Evolutionary conservation across 441 rosid genomes (phyloP).

Genomic region (Bocquillonia castaneifolia): DNA sequence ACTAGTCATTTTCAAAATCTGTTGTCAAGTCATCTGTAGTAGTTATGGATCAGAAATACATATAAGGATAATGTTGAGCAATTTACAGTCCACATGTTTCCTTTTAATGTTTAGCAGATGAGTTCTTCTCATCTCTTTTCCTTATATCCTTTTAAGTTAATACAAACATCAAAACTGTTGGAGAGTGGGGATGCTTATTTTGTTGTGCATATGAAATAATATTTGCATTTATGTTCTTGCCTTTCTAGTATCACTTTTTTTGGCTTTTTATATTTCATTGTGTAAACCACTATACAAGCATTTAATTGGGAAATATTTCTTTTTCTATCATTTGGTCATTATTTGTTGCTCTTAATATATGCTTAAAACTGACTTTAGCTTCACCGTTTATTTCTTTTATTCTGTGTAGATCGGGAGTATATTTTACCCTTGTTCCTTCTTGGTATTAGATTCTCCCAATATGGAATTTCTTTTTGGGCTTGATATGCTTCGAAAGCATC

Average conservation of each 20-base stretch:
- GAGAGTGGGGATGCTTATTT: neutral
- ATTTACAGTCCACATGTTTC: neutral
- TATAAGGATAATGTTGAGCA: neutral
- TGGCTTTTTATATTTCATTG: neutral
- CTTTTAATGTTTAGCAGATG: neutral
- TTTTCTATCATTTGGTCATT: neutral
- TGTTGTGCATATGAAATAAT: too few relatives aligned
- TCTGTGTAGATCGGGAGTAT: slow-evolving; percentile 67
- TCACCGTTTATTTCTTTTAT: slow-evolving; percentile 9
- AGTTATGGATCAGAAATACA: neutral
- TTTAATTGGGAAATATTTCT: neutral
- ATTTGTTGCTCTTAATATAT: neutral
- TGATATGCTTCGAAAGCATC: slow-evolving; percentile 99
- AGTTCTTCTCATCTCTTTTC: neutral
- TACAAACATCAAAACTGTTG: neutral
- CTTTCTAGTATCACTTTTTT: neutral
- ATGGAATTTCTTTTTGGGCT: slow-evolving; percentile 98
- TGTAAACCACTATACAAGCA: neutral
- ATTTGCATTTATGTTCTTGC: neutral
- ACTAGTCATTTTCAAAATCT: neutral
- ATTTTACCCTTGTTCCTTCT: slow-evolving; percentile 86
- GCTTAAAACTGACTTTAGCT: neutral
- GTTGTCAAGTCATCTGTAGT: neutral
- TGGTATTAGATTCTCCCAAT: slow-evolving; percentile 88
- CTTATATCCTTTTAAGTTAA: neutral